Conservation (phyloP, 2,329 filamentous ascomycete genomes). For the Aspergillus terreus region DNA sequence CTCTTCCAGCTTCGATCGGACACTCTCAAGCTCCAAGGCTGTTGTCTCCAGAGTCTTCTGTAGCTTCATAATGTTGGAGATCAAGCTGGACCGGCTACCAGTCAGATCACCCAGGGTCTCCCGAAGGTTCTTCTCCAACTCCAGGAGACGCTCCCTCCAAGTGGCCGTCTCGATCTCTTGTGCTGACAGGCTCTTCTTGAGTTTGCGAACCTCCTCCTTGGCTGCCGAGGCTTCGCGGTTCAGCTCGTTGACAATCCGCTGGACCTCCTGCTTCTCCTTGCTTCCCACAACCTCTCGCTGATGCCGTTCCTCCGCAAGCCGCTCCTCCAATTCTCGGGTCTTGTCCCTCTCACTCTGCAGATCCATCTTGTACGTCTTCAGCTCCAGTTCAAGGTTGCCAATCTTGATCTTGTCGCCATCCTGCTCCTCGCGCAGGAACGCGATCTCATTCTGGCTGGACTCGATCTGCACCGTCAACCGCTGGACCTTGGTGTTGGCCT, state of each 20-base stretch:
- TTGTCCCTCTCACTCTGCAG: conserved; percentile 83
- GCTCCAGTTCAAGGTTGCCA: conserved; percentile 79
- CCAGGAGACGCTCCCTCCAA: conserved; percentile 86
- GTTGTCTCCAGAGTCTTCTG: conserved; percentile 85
- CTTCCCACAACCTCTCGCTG: conserved; percentile 83
- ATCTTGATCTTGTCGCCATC: conserved; percentile 98
- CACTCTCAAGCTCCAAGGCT: conserved; percentile 73
- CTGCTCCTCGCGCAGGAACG: conserved; percentile 93
- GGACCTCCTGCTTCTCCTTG: conserved; percentile 90
- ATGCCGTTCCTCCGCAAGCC: conserved; percentile 73
- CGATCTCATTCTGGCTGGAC: conserved; percentile 86
- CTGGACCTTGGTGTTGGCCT: conserved; percentile 83
- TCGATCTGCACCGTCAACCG: conserved; percentile 87
- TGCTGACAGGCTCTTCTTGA: conserved; percentile 77
- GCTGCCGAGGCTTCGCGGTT: conserved; percentile 76
- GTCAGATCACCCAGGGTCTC: conserved; percentile 84
- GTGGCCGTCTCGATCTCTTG: conserved; percentile 84
- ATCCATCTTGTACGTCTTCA: conserved; percentile 73
- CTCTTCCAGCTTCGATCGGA: conserved; percentile 75
- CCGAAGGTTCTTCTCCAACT: conserved; percentile 83
- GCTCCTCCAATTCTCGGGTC: conserved; percentile 65
- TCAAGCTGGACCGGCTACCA: conserved; percentile 77
- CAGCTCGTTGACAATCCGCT: conserved; percentile 88
- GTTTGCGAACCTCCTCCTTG: conserved; percentile 78
- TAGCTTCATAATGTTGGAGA: conserved; percentile 82